Evolutionary conservation across 495 filamentous ascomycete genomes (phyloP).

Genomic region (Monascus purpureus): DNA sequence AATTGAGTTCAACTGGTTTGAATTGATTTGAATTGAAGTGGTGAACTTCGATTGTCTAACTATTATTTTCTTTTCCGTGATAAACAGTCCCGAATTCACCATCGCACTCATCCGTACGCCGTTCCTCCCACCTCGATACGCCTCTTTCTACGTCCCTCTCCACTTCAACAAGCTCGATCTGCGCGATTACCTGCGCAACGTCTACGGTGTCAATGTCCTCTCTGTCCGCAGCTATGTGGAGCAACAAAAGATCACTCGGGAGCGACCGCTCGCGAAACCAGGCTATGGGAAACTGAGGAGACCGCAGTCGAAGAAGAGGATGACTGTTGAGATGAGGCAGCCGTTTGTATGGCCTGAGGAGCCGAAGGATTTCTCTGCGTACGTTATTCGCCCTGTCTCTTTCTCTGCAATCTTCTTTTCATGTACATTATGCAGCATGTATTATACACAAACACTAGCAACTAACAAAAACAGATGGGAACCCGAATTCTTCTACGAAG

Average conservation of each 20-base stretch:
- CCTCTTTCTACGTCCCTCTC: conserved; percentile 73
- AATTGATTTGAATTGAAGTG: too few relatives aligned
- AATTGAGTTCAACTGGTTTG: too few relatives aligned
- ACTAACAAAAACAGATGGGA: conserved; percentile 34
- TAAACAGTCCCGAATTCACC: conserved; percentile 65
- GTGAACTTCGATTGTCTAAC: too few relatives aligned
- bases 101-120: conserved; percentile 61
- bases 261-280: conserved; percentile 22
- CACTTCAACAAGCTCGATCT: conserved; percentile 84
- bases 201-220: conserved; percentile 53
- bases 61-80: too few relatives aligned
- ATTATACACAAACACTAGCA: conserved; percentile 12
- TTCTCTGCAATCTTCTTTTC: conserved; percentile 1
- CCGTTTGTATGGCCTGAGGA: conserved; percentile 74
- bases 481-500: conserved; percentile 24
- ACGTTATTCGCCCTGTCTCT: conserved; percentile 17
- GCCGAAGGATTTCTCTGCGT: conserved; percentile 42
- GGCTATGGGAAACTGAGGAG: conserved; percentile 34
- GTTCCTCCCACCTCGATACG: conserved; percentile 59
- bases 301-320: conserved; percentile 63
- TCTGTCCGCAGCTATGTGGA: conserved; percentile 67
- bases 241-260: conserved; percentile 42
- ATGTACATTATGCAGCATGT: conserved; percentile 5
- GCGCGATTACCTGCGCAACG: conserved; percentile 72
- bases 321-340: conserved; percentile 73